A percentile compares a stretch with the other conserved stretches of the same genome.
Conservation (phyloP, 2,329 filamentous ascomycete species). For the Fusarium verticillioides region DNA sequence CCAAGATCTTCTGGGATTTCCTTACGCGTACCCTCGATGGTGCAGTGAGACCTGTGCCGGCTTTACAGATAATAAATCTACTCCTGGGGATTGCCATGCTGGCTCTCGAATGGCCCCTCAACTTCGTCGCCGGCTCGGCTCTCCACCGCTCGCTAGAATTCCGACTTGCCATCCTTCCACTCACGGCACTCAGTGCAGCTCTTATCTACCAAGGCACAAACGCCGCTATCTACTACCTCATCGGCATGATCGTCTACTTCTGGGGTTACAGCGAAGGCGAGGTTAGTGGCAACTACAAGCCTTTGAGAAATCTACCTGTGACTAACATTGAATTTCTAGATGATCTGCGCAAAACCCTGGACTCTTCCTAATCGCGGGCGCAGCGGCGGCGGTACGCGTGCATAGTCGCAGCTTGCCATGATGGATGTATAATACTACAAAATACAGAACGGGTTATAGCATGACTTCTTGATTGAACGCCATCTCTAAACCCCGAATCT, state of each 20-base stretch:
- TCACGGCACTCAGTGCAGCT: constrained; percentile 77
- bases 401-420: constrained; percentile 19
- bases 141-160: constrained; percentile 90
- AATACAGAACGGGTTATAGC: constrained; percentile 11
- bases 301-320: neutral
- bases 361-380: constrained; percentile 69
- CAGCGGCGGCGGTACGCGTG: constrained; percentile 39
- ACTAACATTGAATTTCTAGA: constrained; percentile 54
- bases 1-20: constrained; percentile 99
- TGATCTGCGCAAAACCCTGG: constrained; percentile 77
- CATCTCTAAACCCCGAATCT: constrained; percentile 15
- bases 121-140: constrained; percentile 77
- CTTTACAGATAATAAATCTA: constrained; percentile 91
- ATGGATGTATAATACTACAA: constrained; percentile 32
- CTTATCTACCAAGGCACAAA: constrained; percentile 95
- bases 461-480: neutral
- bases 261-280: constrained; percentile 98
- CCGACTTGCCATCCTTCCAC: constrained; percentile 82
- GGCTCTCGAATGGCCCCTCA: constrained; percentile 91
- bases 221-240: constrained; percentile 88
- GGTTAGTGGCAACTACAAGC: constrained; percentile 63
- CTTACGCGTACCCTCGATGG: constrained; percentile 88
- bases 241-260: constrained; percentile 89
- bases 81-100: constrained; percentile 81
- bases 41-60: constrained; percentile 86